These are phyloP conservation scores for Fusarium sp. DNA, from an alignment of 2,329 filamentous ascomycete genomes.

Conservation along the genomic window DNA sequence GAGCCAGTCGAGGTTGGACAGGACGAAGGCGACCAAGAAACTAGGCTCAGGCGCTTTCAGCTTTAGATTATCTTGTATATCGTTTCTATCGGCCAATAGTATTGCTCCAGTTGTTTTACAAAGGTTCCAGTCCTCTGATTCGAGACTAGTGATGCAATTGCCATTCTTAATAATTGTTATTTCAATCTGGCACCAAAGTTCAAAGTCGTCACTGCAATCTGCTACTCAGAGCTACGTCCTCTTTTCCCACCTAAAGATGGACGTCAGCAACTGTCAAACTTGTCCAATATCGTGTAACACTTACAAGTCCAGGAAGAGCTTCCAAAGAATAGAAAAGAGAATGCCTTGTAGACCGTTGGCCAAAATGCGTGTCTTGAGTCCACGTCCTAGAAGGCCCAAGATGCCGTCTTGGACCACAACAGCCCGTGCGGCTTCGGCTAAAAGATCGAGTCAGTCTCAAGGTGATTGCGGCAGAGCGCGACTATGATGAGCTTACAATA, in stretches of 20 bases:
- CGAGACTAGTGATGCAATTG: too few species aligned
- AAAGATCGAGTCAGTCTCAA: not conserved
- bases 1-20: not conserved
- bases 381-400: slow-evolving; percentile 56
- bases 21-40: not conserved
- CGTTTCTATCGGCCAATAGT: too few species aligned
- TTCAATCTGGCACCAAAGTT: too few species aligned
- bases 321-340: slow-evolving; percentile 62
- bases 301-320: slow-evolving; percentile 60
- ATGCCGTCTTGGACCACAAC: slow-evolving; percentile 57
- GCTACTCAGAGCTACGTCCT: too few species aligned
- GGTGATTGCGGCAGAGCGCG: not conserved
- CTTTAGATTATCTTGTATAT: not conserved
- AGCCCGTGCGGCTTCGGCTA: slow-evolving; percentile 56
- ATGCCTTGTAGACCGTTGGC: slow-evolving; percentile 60
- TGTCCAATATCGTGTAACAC: slow-evolving; percentile 33
- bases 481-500: slow-evolving; percentile 50
- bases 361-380: slow-evolving; percentile 60
- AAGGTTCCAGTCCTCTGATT: too few species aligned
- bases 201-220: too few species aligned
- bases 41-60: not conserved
- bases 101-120: too few species aligned
- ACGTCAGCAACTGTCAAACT: too few species aligned
- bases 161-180: too few species aligned
- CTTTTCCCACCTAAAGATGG: too few species aligned